A percentile compares a stretch with the other conserved stretches of the same genome.
Conservation (phyloP, 371 early-diverging fungal species). For the Blakeslea trispora region DNA sequence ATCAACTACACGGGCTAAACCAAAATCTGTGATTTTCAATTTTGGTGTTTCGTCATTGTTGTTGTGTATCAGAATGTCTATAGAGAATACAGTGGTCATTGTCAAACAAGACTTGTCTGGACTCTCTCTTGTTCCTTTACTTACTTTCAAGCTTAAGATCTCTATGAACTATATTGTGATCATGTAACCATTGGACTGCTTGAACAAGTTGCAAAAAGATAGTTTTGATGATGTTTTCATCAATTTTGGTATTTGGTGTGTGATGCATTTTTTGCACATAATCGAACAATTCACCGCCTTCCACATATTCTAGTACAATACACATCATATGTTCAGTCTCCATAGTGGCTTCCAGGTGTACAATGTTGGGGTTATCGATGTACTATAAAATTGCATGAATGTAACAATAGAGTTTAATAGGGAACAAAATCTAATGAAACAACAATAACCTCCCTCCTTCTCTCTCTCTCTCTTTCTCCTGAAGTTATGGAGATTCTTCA, state of each 20-base stretch:
- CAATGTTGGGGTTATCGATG: slow-evolving; percentile 69
- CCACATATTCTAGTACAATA: slow-evolving; percentile 66
- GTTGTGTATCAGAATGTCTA: slow-evolving; percentile 32
- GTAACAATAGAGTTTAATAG: too few species aligned
- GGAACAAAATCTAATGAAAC: not conserved
- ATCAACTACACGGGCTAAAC: slow-evolving; percentile 56
- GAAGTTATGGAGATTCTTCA: too few species aligned
- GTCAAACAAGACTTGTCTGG: too few species aligned
- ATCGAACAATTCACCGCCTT: slow-evolving; percentile 70
- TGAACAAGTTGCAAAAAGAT: slow-evolving; percentile 56
- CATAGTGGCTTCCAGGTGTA: slow-evolving; percentile 71
- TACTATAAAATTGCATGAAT: slow-evolving; percentile 31
- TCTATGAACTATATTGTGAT: slow-evolving; percentile 71
- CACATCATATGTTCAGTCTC: slow-evolving; percentile 65
- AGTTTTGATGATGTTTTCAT: slow-evolving; percentile 32
- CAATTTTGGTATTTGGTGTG: slow-evolving; percentile 5
- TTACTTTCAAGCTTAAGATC: slow-evolving; percentile 82
- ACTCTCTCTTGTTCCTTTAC: not conserved
- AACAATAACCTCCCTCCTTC: too few species aligned
- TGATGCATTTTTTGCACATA: slow-evolving; percentile 55
- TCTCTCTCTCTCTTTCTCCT: not conserved
- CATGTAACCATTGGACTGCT: slow-evolving; percentile 72
- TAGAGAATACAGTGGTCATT: too few species aligned
- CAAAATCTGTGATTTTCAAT: slow-evolving; percentile 71
- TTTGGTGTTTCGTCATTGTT: slow-evolving; percentile 27